Base-by-base conservation (phyloP, 1,139 yeast species). In the Nadsonia commutata region DNA sequence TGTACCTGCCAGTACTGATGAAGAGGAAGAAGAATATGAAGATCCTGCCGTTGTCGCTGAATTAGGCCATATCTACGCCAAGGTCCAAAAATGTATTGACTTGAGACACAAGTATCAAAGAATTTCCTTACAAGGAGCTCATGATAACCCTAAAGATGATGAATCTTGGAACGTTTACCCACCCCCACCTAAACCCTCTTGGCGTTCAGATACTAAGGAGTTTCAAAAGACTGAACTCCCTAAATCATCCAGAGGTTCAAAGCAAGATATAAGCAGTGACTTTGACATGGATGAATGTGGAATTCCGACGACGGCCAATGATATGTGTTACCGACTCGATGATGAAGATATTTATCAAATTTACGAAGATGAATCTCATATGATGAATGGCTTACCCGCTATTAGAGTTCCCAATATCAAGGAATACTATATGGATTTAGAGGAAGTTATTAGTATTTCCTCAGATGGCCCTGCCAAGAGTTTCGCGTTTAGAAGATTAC, bases 391-490 rank as follows among this genome's bases (percentile, higher is more conserved):
- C 57, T 2, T 62, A 59, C 57, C 68, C 1, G 57, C 83, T 38
- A 74, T 77, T 8, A 59, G 72, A n/a, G 71, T 84, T 16, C 96
- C 98, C 11, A 69, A 81, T 1, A 68, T 93, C 47, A 72, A 74
- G 45, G 96, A 90, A 40, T 93, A 80, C 61, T 90, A 84, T 60
- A 64, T 74, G 52, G 98, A 90, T 59, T 65, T 88, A 56, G 90
- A 81, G 45, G 74, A 69, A 45, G 74, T 90, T 50, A 73, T 75
- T 22, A 64, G 70, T 19, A 72, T 85, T 44, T 80, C 95, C 3
- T 79, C 93, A 2, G 96, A 88, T 60, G 99, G 98, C 0, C 98
- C 98, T 2, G 75, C 94, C n/a, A 93, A 93, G 62, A 83, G 95
- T 9, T 93, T 90, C 70, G 95, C 98, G 0, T 93, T 85, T 62